phyloP scores from a whole-genome alignment of 345 rosid genomes.

The Euclidium syriacum region DNA sequence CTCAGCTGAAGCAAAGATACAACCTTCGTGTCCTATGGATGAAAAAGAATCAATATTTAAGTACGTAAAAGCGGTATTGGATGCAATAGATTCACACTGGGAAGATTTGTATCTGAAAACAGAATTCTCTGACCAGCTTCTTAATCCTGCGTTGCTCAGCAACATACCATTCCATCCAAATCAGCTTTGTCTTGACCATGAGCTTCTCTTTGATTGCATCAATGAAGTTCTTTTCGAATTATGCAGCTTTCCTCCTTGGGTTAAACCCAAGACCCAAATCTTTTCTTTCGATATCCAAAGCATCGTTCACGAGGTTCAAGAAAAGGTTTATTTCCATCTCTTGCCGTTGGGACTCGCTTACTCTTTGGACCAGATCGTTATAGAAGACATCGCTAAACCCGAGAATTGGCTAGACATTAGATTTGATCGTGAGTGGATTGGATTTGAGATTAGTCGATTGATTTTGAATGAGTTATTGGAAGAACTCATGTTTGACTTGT shows the following conservation, averaged over 20 bases:
- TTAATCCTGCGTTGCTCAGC: slow-evolving; percentile 45
- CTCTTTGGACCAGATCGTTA: slow-evolving; percentile 55
- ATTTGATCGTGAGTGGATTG: slow-evolving; percentile 40
- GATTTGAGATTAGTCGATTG: slow-evolving; percentile 45
- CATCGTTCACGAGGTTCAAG: slow-evolving; percentile 47
- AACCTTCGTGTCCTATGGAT: slow-evolving; percentile 34
- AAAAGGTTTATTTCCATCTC: slow-evolving; percentile 56
- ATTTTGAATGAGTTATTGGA: slow-evolving; percentile 61
- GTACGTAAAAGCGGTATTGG: slow-evolving; percentile 54
- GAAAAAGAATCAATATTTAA: slow-evolving; percentile 39
- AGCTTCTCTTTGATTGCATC: slow-evolving; percentile 70
- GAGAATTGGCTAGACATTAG: slow-evolving; percentile 54
- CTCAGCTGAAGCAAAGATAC: slow-evolving; percentile 44
- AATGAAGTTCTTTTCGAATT: slow-evolving; percentile 67
- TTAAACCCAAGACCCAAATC: slow-evolving; percentile 42
- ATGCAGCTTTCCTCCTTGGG: slow-evolving; percentile 51
- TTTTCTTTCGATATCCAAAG: slow-evolving; percentile 35
- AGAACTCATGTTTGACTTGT: slow-evolving; percentile 37
- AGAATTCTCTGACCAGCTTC: slow-evolving; percentile 54
- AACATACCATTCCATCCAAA: slow-evolving; percentile 52
- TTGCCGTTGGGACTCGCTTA: slow-evolving; percentile 42
- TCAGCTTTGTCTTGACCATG: slow-evolving; percentile 44
- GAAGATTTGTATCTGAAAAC: slow-evolving; percentile 63
- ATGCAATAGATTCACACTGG: slow-evolving; percentile 52
- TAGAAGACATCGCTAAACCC: slow-evolving; percentile 57